A percentile compares a stretch with the other conserved stretches of the same genome.
These are phyloP conservation scores for Cercospora sojina DNA, from an alignment of 2,329 filamentous ascomycete genomes.

Conservation along the genomic window DNA sequence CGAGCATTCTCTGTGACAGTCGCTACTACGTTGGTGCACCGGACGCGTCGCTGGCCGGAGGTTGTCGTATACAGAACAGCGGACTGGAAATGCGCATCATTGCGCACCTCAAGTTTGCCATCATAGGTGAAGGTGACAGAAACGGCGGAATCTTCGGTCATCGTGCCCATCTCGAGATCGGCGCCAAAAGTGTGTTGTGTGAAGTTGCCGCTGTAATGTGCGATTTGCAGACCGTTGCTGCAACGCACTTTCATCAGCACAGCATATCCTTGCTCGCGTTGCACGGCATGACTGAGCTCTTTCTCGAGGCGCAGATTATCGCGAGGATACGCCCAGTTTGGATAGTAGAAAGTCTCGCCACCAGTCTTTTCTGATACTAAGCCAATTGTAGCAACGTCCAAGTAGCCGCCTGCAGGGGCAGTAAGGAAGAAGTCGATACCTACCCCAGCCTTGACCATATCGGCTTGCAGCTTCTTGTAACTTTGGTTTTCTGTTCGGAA, in stretches of 20 bases:
- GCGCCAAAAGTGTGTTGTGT: slow-evolving; percentile 92
- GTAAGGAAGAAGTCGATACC: slow-evolving; percentile 95
- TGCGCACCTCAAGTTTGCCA: slow-evolving; percentile 91
- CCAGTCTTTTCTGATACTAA: slow-evolving; percentile 86
- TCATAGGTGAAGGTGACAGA: slow-evolving; percentile 92
- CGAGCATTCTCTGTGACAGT: slow-evolving; percentile 82
- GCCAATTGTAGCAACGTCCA: slow-evolving; percentile 89
- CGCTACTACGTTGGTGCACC: slow-evolving; percentile 91
- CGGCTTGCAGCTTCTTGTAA: slow-evolving; percentile 82
- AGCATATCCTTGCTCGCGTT: slow-evolving; percentile 89
- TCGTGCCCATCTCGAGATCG: slow-evolving; percentile 87
- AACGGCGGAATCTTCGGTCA: slow-evolving; percentile 92
- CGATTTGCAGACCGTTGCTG: slow-evolving; percentile 91
- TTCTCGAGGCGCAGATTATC: slow-evolving; percentile 80
- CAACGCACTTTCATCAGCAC: slow-evolving; percentile 98
- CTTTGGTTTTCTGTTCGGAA: slow-evolving; percentile 85
- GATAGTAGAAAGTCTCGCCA: slow-evolving; percentile 94
- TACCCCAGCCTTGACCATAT: slow-evolving; percentile 82
- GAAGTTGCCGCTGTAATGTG: slow-evolving; percentile 94
- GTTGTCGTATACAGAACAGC: slow-evolving; percentile 93
- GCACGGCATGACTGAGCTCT: slow-evolving; percentile 83
- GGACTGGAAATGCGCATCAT: slow-evolving; percentile 96
- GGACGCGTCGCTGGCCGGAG: slow-evolving; percentile 80
- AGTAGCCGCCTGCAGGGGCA: slow-evolving; percentile 82
- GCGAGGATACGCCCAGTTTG: slow-evolving; percentile 86